Percentiles rank a stretch among this genome's conserved stretches.
Evolutionary conservation across 2,329 filamentous ascomycete species (phyloP).

Genomic region (Aspergillus pseudoterreus): DNA sequence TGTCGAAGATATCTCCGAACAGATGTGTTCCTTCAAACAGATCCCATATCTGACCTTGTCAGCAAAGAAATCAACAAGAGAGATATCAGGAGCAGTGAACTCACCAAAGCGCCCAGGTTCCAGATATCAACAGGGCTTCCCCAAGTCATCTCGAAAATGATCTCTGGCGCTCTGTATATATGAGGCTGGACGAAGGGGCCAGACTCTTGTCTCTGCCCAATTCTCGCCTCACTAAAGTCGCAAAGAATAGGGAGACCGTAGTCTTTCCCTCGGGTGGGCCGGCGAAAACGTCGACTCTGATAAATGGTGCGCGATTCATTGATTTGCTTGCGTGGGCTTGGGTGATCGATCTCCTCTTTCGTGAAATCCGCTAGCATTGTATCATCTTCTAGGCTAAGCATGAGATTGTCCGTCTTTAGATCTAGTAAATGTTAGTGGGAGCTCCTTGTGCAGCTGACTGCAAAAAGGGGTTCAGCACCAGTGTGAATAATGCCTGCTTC

Average conservation of each 20-base stretch:
- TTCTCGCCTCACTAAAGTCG: constrained; percentile 34
- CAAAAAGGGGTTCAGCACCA: constrained; percentile 17
- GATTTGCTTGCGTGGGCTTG: constrained; percentile 26
- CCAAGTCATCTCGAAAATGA: constrained; percentile 47
- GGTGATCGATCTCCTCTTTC: constrained; percentile 20
- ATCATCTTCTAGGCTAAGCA: constrained; percentile 30
- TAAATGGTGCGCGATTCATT: constrained; percentile 28
- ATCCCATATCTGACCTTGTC: constrained; percentile 43
- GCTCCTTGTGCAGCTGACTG: too few relatives aligned
- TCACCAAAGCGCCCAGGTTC: constrained; percentile 49
- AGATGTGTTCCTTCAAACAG: constrained; percentile 45
- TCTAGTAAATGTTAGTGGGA: constrained; percentile 21
- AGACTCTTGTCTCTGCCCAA: constrained; percentile 27
- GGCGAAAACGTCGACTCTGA: constrained; percentile 21
- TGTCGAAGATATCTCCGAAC: constrained; percentile 33
- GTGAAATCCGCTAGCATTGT: constrained; percentile 27
- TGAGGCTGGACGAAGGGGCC: constrained; percentile 43
- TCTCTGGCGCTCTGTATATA: constrained; percentile 34
- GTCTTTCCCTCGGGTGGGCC: constrained; percentile 10
- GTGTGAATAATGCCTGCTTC: constrained; percentile 31
- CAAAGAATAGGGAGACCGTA: constrained; percentile 29
- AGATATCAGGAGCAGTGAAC: constrained; percentile 10
- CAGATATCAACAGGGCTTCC: constrained; percentile 48
- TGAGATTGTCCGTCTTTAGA: constrained; percentile 41
- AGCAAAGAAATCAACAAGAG: constrained; percentile 9